Evolutionary conservation across 2,329 filamentous ascomycete genomes (phyloP), one percentile per base, ranked within the genome.

Genomic region (Cordyceps javanica): DNA sequence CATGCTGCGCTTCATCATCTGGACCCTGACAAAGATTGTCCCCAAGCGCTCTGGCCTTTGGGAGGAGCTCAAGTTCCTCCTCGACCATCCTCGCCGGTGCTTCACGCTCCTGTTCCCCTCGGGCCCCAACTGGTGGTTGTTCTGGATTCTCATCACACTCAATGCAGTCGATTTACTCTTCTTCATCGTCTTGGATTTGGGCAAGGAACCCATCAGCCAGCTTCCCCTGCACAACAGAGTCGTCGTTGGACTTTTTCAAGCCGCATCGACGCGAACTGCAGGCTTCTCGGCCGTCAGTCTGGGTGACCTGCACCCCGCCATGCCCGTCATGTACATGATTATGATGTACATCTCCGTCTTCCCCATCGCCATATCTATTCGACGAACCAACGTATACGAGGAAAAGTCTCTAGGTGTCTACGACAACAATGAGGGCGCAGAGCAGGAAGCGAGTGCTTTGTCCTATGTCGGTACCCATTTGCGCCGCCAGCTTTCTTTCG

Each of bases 281-380:
- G 93, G 94, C 0, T 96, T 97, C 67, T 81, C 89, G 1, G 89
- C 89, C 30, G 83, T 97, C 64, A 91, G 88, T 68, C 75, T 97
- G 39, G 77, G 88, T 2, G 75, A 82, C 0, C 77, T 99, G 2
- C 92, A 97, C 63, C 92, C 94, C 1, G 94, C 89, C 3, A 90
- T 97, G 59, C 92, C 96, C 66, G 91, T 95, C 14, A 90, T 91
- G 25, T 97, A 97, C 74, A 78, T 97, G 72, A 87, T 97, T 72
- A 97, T 97, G 94, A 97, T 97, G 94, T 97, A 97, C 72, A 96
- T 97, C 61, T 96, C 92, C 59, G 90, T 97, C 60, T 96, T 96
- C 65, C 93, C 93, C 5, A 96, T 97, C 65, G 93, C 94, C 68
- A 97, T 97, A 66, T 94, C 90, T 7, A 89, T 97, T 65, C 91